phyloP scores from a whole-genome alignment of 495 filamentous ascomycete species.

The Cercophora sp. region DNA sequence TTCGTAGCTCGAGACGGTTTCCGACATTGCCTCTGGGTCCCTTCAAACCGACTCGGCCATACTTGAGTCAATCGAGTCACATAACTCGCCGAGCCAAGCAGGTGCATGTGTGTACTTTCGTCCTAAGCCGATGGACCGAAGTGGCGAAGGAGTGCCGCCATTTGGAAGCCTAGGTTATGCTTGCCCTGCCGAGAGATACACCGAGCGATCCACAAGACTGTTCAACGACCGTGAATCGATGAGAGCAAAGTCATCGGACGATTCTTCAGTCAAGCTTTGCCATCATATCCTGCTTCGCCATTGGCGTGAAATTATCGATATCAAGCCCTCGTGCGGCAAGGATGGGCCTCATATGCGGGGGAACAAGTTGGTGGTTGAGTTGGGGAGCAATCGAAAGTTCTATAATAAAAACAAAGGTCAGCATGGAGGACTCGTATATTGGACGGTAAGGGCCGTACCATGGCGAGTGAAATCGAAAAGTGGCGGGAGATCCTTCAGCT shows the following conservation, averaged over 20 bases:
- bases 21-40: conserved; percentile 16
- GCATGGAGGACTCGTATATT: too few species aligned
- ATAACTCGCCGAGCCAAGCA: conserved; percentile 13
- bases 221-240: conserved; percentile 17
- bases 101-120: conserved; percentile 21
- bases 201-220: conserved; percentile 19
- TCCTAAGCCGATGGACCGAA: conserved; percentile 27
- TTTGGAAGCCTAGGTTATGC: conserved; percentile 22
- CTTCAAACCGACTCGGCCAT: conserved; percentile 15
- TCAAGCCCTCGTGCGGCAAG: conserved; percentile 78
- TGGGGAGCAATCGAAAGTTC: conserved; percentile 92
- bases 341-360: conserved; percentile 69
- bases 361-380: conserved; percentile 83
- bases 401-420: conserved; percentile 30
- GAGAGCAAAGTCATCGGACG: conserved; percentile 5
- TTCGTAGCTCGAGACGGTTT: conserved; percentile 11
- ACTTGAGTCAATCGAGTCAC: conserved; percentile 10
- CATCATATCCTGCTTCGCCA: conserved; percentile 93
- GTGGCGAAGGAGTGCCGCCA: conserved; percentile 23
- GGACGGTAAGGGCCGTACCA: conserved; percentile 72
- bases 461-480: conserved; percentile 94
- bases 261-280: conserved; percentile 84
- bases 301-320: conserved; percentile 87
- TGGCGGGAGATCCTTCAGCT: conserved; percentile 71
- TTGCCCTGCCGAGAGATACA: conserved; percentile 26